Evolutionary conservation across 2,329 filamentous ascomycete genomes (phyloP).

Genomic region (Fusarium incarnatum): DNA sequence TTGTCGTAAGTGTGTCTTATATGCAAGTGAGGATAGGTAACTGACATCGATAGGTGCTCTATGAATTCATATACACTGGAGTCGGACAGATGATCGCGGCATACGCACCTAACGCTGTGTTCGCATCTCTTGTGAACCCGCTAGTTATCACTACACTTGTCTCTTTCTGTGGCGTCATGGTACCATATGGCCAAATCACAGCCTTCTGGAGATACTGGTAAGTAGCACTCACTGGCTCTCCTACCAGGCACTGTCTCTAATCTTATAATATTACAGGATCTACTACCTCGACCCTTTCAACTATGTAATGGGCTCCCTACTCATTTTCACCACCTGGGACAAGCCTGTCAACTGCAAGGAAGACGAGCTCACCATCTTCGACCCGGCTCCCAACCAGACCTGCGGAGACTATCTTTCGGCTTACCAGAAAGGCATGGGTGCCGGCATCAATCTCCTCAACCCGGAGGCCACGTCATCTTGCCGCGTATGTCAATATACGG

Average conservation of each 20-base stretch:
- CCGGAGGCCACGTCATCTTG: slow-evolving; percentile 67
- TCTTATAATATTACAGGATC: slow-evolving; percentile 42
- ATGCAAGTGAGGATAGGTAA: too few relatives aligned
- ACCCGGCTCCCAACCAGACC: slow-evolving; percentile 62
- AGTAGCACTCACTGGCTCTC: fast-evolving
- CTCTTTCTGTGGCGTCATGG: slow-evolving; percentile 79
- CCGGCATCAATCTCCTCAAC: slow-evolving; percentile 66
- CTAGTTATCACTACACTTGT: slow-evolving; percentile 68
- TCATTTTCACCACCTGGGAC: slow-evolving; percentile 64
- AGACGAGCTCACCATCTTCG: slow-evolving; percentile 63
- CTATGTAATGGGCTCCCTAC: slow-evolving; percentile 68
- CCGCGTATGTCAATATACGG: slow-evolving; percentile 69
- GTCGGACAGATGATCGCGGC: slow-evolving; percentile 72
- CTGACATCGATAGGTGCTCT: too few relatives aligned
- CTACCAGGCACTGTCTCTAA: background rate
- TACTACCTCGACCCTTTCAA: slow-evolving; percentile 72
- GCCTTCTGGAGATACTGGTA: slow-evolving; percentile 75
- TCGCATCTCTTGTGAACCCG: slow-evolving; percentile 68
- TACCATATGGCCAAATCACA: slow-evolving; percentile 72
- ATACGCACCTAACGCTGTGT: slow-evolving; percentile 70
- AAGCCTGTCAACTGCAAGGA: slow-evolving; percentile 59
- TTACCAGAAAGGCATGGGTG: slow-evolving; percentile 56
- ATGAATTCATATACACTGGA: slow-evolving; percentile 69
- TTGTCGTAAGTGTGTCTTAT: too few relatives aligned
- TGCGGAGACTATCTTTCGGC: slow-evolving; percentile 67